Conservation (phyloP, 257 asterid genomes). For the Perilla frutescens region DNA sequence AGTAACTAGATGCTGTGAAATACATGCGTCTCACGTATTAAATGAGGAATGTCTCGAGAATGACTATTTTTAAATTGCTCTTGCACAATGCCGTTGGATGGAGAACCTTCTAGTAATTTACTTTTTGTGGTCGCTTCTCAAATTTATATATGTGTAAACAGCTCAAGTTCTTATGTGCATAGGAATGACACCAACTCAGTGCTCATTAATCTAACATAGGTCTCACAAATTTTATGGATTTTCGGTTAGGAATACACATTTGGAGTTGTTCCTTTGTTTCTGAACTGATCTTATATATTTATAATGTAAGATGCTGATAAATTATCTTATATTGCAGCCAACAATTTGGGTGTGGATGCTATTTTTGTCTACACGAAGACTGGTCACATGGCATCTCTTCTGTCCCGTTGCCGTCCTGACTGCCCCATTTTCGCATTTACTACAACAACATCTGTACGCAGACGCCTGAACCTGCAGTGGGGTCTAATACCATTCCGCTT, state of each 20-base stretch:
- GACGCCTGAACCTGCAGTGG: slow-evolving; percentile 96
- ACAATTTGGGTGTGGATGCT: slow-evolving; percentile 94
- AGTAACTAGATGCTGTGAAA: background rate
- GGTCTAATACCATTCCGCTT: slow-evolving; percentile 93
- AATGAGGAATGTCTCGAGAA: background rate
- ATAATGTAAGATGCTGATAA: slow-evolving; percentile 28
- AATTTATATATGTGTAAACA: background rate
- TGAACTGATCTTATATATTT: background rate
- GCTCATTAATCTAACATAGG: background rate
- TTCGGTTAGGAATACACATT: background rate
- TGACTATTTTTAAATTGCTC: background rate
- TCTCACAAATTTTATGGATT: slow-evolving; percentile 2
- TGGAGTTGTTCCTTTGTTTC: background rate
- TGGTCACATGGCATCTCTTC: slow-evolving; percentile 97
- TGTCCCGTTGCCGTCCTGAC: slow-evolving; percentile 97
- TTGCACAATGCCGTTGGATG: background rate
- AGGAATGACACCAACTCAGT: background rate
- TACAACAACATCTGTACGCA: slow-evolving; percentile 75
- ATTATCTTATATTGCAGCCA: slow-evolving; percentile 59
- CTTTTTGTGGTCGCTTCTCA: slow-evolving; percentile 9
- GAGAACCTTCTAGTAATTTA: slow-evolving; percentile 9
- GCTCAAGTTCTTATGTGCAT: background rate
- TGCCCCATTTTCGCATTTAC: slow-evolving; percentile 98
- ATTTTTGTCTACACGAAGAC: slow-evolving; percentile 85
- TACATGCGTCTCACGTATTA: background rate